Evolutionary conservation across 257 asterid genomes (phyloP), one percentile per base, ranked within the genome.

Genomic region (Haberlea rhodopensis): DNA sequence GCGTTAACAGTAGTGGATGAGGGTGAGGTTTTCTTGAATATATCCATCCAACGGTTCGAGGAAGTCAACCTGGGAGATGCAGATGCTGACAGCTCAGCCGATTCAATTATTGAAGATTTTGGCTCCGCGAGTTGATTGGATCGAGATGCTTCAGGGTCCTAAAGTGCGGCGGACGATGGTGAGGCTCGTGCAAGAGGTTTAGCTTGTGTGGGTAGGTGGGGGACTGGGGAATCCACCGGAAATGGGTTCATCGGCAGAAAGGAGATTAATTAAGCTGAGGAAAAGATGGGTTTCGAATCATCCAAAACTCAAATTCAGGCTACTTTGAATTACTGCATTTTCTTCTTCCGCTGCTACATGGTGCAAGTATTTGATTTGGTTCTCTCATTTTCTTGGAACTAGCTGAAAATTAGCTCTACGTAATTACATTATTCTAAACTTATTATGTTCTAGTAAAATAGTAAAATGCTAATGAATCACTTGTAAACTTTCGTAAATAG

Each of bases 261-360:
- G 89, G 43, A 85, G 91, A 46, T 82, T n/a, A n/a, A n/a, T n/a
- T 75, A 5, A 90, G 95, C 68, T 76, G 85, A 0, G 96, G 95
- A 26, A 75, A 81, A 6, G 94, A 79, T 0, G 88, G 95, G 70
- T 88, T 85, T 11, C 86, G 73, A 57, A 82, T 75, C 87, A 82
- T 82, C 96, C 95, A 87, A 43, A 92, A 92, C 75, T 92, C 98
- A 53, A 92, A 92, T 62, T 92, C 98, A 8, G 97, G 98, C 2
- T 97, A 92, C 16, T 67, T 80, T 0, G 84, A 57, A 15, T 73
- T 78, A 10, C 59, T 54, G 74, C 76, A 74, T 13, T 78, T 63
- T 28, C 86, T 79, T 65, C 84, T 78, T 19, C 78, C 84, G 11
- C 84, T 75, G 77, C 68, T 66, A 60, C 81, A 78, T 8, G 89